Evolutionary conservation across 1,284 basidiomycete genomes (phyloP).

Genomic region (Naganishia sp.): DNA sequence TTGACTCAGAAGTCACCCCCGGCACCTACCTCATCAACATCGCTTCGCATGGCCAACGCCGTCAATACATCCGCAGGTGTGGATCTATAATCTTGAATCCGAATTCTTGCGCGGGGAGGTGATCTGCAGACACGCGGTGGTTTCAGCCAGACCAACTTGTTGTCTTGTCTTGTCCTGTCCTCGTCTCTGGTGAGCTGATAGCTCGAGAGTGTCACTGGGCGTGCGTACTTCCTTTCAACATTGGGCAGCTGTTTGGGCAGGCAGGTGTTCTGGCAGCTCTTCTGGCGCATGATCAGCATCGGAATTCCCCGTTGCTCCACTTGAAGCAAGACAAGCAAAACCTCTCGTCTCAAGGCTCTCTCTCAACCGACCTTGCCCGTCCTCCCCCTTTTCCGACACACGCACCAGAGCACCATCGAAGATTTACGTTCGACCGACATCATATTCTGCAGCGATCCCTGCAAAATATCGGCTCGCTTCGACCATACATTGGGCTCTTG

Average conservation of each 20-base stretch:
- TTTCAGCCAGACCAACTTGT: too few relatives aligned
- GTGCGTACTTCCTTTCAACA: background rate
- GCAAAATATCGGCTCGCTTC: background rate
- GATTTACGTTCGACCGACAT: background rate
- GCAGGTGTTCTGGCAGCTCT: too few relatives aligned
- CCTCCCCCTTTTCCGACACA: slow-evolving; percentile 3
- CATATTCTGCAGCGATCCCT: background rate
- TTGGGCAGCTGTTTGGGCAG: background rate
- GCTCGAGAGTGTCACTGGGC: background rate
- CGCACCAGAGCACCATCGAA: slow-evolving; percentile 9
- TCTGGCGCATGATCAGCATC: slow-evolving; percentile 5
- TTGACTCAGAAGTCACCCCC: slow-evolving; percentile 20
- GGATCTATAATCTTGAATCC: too few relatives aligned
- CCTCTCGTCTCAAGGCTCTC: too few relatives aligned
- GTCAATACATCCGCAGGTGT: slow-evolving; percentile 2
- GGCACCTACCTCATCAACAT: background rate
- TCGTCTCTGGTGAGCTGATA: background rate
- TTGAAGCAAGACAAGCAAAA: too few relatives aligned
- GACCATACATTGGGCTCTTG: background rate
- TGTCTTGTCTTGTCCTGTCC: slow-evolving; percentile 1
- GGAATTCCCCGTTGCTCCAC: background rate
- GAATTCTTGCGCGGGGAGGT: background rate
- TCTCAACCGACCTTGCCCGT: too few relatives aligned
- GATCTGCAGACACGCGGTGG: slow-evolving; percentile 1
- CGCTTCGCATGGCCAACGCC: background rate